Evolutionary conservation across 2,329 filamentous ascomycete genomes (phyloP).

Genomic region (Karstenula rhodostoma): DNA sequence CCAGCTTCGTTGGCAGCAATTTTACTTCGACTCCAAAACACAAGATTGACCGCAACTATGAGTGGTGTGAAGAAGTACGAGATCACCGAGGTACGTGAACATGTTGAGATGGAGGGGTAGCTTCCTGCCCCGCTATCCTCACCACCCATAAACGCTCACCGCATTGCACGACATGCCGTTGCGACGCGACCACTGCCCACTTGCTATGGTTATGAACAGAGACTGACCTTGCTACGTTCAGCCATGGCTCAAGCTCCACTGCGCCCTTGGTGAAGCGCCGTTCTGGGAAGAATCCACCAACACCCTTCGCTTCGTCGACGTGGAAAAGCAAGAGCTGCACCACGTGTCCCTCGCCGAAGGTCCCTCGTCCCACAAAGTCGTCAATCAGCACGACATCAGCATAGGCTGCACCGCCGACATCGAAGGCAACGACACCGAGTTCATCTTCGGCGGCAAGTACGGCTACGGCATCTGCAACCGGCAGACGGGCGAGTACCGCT

Average conservation of each 20-base stretch:
- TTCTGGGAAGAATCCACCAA: conserved; percentile 74
- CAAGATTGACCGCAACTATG: conserved; percentile 31
- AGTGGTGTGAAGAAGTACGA: conserved; percentile 44
- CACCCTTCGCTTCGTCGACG: conserved; percentile 80
- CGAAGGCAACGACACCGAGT: conserved; percentile 70
- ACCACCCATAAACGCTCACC: not conserved
- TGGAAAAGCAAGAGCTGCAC: conserved; percentile 79
- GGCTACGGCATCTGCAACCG: conserved; percentile 82
- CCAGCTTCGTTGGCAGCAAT: conserved; percentile 19
- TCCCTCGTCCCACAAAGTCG: conserved; percentile 63
- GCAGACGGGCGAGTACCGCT: conserved; percentile 61
- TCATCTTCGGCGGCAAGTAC: conserved; percentile 81
- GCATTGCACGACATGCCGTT: not conserved
- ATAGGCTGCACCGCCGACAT: conserved; percentile 78
- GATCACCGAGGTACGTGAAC: conserved; percentile 45
- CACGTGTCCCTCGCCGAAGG: conserved; percentile 71
- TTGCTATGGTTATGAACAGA: not conserved
- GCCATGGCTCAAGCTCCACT: conserved; percentile 68
- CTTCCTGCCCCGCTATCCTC: conserved; percentile 35
- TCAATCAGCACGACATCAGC: conserved; percentile 65
- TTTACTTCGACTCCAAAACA: conserved; percentile 18
- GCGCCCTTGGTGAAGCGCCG: conserved; percentile 75
- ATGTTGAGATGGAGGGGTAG: conserved; percentile 35
- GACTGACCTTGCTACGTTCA: conserved; percentile 23
- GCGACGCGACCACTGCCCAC: not conserved